Evolutionary conservation across 371 early-diverging fungal genomes (phyloP), one percentile per base, ranked within the genome.

Genomic region (Zancudomyces culisetae): DNA sequence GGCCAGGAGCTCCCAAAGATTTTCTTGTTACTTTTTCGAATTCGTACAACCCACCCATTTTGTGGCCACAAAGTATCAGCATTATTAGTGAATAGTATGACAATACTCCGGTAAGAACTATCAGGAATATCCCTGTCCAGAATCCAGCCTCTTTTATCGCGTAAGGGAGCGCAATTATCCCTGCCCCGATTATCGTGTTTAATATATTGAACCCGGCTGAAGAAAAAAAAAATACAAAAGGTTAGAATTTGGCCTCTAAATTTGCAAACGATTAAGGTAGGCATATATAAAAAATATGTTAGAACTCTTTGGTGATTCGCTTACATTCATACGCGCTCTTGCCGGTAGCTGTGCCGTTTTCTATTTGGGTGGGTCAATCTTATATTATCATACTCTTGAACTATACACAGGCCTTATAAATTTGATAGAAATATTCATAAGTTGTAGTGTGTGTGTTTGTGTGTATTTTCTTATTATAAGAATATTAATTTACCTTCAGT

Each of bases 111-210:
- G 80, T 56, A n/a, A 51, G 51, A 12, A 81, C 58, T 43, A 85
- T 60, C 22, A 77, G 41, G n/a, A 78, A 42, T 4, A 83, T 61
- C 39, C 85, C 85, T 58, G 72, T 73, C 52, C 74, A 75, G 53
- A 85, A 67, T 4, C 83, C 83, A 61, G 77, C 77, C 56, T 79
- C 76, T 48, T 63, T 68, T 51, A 79, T 69, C 48, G 78, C 73
- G 57, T 71, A 79, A 30, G 78, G 78, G 43, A 78, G 61, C 10
- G 75, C 79, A 42, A 77, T 70, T 46, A 78, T 53, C 49, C 83
- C 83, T 3, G 83, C 80, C 48, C 83, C 83, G 52, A 82, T 74
- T 43, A 81, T 79, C 20, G 83, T 80, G 60, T 83, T 83, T 53
- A 79, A 75, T 73, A 83, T 74, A 60, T 80, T 80, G 49, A 82